phyloP scores from a whole-genome alignment of 2,329 filamentous ascomycete genomes.

The Lasiodiplodia gonubiensis region DNA sequence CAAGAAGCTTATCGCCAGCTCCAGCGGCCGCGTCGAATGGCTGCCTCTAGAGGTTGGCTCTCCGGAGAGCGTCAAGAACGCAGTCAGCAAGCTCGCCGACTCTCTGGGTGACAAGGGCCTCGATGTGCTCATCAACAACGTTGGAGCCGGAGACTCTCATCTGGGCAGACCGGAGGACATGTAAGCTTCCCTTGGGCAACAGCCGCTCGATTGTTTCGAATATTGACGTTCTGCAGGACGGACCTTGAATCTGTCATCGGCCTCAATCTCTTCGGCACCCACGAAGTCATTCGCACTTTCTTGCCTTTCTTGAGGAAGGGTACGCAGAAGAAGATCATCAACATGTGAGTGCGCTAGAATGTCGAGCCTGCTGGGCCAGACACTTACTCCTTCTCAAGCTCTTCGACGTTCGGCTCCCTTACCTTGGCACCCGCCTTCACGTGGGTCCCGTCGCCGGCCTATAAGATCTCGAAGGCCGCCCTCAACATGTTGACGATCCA shows the following conservation, averaged over 20 bases:
- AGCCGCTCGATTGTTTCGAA: too few relatives aligned
- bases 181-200: neutral
- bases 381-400: slow-evolving; percentile 37
- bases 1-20: slow-evolving; percentile 42
- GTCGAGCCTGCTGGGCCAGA: too few relatives aligned
- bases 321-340: slow-evolving; percentile 50
- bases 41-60: slow-evolving; percentile 53
- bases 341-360: slow-evolving; percentile 43
- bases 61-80: slow-evolving; percentile 43
- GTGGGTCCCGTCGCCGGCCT: slow-evolving; percentile 41
- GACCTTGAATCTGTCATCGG: slow-evolving; percentile 40
- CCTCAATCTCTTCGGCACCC: slow-evolving; percentile 48
- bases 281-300: slow-evolving; percentile 49
- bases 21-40: slow-evolving; percentile 29
- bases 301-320: slow-evolving; percentile 49
- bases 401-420: slow-evolving; percentile 53
- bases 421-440: slow-evolving; percentile 35
- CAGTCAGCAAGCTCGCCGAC: slow-evolving; percentile 41
- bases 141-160: slow-evolving; percentile 10
- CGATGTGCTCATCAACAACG: slow-evolving; percentile 8
- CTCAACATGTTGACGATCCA: slow-evolving; percentile 56
- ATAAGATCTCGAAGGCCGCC: slow-evolving; percentile 56
- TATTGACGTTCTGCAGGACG: slow-evolving; percentile 5
- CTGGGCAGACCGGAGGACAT: neutral
- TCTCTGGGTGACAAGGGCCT: neutral